Conservation (phyloP, 2,329 filamentous ascomycete species). For the Colletotrichum sp. region DNA sequence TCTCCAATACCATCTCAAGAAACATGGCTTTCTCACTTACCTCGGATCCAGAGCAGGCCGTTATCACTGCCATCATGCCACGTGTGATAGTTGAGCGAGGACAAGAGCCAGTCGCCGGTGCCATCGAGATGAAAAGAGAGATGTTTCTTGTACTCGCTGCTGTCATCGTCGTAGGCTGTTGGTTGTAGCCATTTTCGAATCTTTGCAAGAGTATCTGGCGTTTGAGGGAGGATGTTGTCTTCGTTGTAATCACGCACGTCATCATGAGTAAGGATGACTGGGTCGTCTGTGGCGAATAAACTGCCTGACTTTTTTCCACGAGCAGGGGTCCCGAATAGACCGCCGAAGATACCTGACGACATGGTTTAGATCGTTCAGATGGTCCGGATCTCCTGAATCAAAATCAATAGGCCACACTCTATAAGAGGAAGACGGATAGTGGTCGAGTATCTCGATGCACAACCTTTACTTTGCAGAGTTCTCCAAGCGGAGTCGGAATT, state of each 20-base stretch:
- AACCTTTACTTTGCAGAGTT: neutral
- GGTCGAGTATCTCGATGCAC: neutral
- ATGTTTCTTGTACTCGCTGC: slow-evolving; percentile 29
- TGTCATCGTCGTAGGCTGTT: slow-evolving; percentile 25
- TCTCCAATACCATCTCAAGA: neutral
- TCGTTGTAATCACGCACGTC: neutral
- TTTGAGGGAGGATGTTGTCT: neutral
- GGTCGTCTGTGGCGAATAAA: neutral
- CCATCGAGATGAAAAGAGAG: slow-evolving; percentile 24
- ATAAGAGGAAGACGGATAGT: neutral
- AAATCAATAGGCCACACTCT: neutral
- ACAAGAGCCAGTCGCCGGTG: slow-evolving; percentile 28
- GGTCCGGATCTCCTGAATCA: neutral
- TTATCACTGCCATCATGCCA: slow-evolving; percentile 24
- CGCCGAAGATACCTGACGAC: neutral
- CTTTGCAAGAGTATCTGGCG: neutral
- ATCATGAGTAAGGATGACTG: neutral
- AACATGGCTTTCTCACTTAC: neutral
- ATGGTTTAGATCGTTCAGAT: neutral
- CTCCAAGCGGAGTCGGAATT: neutral
- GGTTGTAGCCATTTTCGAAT: slow-evolving; percentile 11
- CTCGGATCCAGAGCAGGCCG: slow-evolving; percentile 34
- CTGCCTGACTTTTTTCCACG: neutral
- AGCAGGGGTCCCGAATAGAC: neutral
- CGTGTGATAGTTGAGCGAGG: slow-evolving; percentile 19